phyloP scores from a whole-genome alignment of 2,329 filamentous ascomycete species.

The Penicillium sp. region DNA sequence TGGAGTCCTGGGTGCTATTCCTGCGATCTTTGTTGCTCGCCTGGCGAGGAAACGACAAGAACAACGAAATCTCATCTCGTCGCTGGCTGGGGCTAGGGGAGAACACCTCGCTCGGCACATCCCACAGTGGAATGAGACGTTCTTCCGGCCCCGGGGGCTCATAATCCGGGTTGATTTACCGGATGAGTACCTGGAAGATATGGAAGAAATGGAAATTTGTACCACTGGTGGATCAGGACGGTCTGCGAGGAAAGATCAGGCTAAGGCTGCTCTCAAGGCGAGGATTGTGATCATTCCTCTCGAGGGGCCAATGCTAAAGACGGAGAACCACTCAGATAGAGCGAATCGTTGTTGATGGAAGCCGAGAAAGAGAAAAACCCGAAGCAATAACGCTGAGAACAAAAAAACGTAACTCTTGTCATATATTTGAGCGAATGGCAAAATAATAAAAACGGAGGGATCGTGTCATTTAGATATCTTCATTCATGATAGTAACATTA shows the following conservation, averaged over 20 bases:
- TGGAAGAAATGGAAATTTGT: constrained; percentile 26
- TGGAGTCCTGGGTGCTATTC: constrained; percentile 31
- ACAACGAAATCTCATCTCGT: constrained; percentile 26
- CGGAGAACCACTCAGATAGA: background rate
- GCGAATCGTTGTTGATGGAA: background rate
- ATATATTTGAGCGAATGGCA: no score
- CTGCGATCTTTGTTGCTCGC: constrained; percentile 26
- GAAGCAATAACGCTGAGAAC: no score
- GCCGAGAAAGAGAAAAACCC: background rate
- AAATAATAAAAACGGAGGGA: no score
- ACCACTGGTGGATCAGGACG: background rate
- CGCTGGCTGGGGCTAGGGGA: constrained; percentile 15
- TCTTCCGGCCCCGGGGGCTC: constrained; percentile 30
- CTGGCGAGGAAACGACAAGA: constrained; percentile 24
- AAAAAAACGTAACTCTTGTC: no score
- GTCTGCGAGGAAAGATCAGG: constrained; percentile 4
- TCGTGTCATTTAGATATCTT: no score
- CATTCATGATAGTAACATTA: no score
- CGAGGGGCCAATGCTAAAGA: constrained; percentile 1
- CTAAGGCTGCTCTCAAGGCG: constrained; percentile 24
- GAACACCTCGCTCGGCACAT: constrained; percentile 23
- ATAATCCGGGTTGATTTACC: constrained; percentile 35
- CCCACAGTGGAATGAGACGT: constrained; percentile 30
- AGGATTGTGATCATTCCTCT: constrained; percentile 32
- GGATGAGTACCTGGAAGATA: constrained; percentile 26